phyloP scores from a whole-genome alignment of 148 eudicot genomes.

The Simmondsia chinensis region DNA sequence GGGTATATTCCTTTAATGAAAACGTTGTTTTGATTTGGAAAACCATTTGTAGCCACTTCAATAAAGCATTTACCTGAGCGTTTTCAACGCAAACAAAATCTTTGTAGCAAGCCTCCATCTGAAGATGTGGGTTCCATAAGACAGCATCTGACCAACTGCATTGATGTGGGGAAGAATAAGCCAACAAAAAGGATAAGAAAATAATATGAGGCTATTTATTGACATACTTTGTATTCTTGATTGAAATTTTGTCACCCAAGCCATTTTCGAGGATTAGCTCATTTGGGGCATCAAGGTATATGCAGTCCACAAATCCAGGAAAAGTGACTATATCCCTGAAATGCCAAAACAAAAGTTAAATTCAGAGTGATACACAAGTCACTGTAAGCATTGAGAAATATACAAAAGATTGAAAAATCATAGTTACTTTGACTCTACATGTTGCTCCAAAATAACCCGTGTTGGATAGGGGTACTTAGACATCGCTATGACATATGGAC shows the following conservation, averaged over 20 bases:
- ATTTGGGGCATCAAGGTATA: slow-evolving; percentile 72
- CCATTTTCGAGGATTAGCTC: slow-evolving; percentile 76
- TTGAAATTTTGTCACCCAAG: slow-evolving; percentile 62
- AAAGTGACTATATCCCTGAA: slow-evolving; percentile 78
- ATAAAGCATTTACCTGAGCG: slow-evolving; percentile 51
- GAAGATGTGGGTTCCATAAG: slow-evolving; percentile 87
- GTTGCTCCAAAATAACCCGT: too few species aligned
- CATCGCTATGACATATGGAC: too few species aligned
- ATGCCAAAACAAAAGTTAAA: slow-evolving; percentile 15
- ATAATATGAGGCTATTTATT: not conserved
- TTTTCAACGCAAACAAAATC: slow-evolving; percentile 97
- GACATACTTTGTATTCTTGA: slow-evolving; percentile 65
- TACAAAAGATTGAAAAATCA: too few species aligned
- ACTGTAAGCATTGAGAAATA: too few species aligned
- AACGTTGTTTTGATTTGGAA: too few species aligned
- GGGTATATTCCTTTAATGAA: too few species aligned
- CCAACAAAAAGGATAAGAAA: not conserved
- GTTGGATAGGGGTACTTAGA: too few species aligned
- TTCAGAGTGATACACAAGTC: not conserved
- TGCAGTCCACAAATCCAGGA: slow-evolving; percentile 94
- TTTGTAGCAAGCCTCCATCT: slow-evolving; percentile 88
- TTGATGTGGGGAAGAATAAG: slow-evolving; percentile 2
- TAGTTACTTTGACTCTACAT: too few species aligned
- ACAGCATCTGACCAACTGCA: slow-evolving; percentile 95
- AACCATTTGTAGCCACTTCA: not conserved